These are phyloP conservation scores for Ilex paraguariensis DNA, from an alignment of 305 asterid species.

Conservation along the genomic window DNA sequence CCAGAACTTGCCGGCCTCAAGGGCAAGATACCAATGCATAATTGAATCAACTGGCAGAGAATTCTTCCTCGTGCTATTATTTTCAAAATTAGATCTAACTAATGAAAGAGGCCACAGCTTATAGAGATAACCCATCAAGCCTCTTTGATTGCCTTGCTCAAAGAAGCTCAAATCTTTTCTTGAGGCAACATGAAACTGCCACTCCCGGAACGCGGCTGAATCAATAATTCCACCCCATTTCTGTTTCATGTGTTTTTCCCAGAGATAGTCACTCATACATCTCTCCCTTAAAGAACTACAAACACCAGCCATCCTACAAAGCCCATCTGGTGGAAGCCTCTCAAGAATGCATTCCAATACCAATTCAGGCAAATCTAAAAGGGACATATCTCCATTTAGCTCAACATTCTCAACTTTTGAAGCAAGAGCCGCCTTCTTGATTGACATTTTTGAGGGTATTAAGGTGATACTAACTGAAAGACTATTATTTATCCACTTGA, in stretches of 20 bases:
- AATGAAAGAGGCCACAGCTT: conserved; percentile 54
- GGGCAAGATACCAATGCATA: conserved; percentile 71
- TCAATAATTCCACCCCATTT: conserved; percentile 75
- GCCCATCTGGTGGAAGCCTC: conserved; percentile 75
- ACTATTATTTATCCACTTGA: conserved; percentile 28
- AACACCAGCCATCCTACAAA: conserved; percentile 57
- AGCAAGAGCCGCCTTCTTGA: conserved; percentile 21
- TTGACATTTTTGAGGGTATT: conserved; percentile 27
- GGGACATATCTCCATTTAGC: conserved; percentile 22
- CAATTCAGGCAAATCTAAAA: conserved; percentile 81
- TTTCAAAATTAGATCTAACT: conserved; percentile 45
- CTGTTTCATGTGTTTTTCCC: conserved; percentile 57
- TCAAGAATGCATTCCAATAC: conserved; percentile 79
- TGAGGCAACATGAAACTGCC: conserved; percentile 53
- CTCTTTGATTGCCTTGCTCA: conserved; percentile 36
- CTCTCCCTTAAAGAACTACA: conserved; percentile 52
- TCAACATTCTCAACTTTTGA: conserved; percentile 30
- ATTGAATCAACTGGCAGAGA: conserved; percentile 48
- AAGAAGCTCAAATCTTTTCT: conserved; percentile 40
- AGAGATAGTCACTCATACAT: conserved; percentile 62
- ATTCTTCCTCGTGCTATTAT: conserved; percentile 15
- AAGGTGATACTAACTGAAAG: conserved; percentile 10
- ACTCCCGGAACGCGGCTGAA: conserved; percentile 45
- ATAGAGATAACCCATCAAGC: conserved; percentile 36
- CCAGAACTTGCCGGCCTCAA: conserved; percentile 75